A percentile compares a stretch with the other conserved stretches of the same genome.
phyloP scores from a whole-genome alignment of 108 stramenopile species.

The Fistulifera pelliculosa region DNA sequence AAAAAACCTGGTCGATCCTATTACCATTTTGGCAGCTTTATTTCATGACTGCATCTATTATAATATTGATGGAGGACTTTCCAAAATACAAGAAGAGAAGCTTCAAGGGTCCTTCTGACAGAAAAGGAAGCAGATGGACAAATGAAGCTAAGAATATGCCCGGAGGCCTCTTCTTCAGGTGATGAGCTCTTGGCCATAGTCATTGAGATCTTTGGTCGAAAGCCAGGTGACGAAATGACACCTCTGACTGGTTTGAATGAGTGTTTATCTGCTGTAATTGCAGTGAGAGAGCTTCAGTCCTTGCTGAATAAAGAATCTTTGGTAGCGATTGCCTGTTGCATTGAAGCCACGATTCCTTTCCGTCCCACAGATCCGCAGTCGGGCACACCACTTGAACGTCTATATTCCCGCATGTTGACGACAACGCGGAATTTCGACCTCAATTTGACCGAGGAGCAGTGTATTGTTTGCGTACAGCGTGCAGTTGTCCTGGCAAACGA shows the following conservation, averaged over 20 bases:
- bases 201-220: conserved; percentile 31
- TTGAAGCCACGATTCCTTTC: conserved; percentile 58
- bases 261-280: conserved; percentile 38
- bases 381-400: conserved; percentile 23
- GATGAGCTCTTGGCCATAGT: conserved; percentile 26
- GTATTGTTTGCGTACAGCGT: conserved; percentile 29
- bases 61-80: conserved; percentile 36
- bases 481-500: conserved; percentile 26
- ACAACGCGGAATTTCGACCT: conserved; percentile 16
- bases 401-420: conserved; percentile 15
- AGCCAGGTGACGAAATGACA: conserved; percentile 20
- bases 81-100: conserved; percentile 20
- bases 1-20: conserved; percentile 27
- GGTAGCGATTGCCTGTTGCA: conserved; percentile 41
- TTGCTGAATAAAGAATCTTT: conserved; percentile 16
- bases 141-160: too few relatives aligned
- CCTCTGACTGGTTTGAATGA: conserved; percentile 39
- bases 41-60: conserved; percentile 60
- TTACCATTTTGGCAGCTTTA: conserved; percentile 29
- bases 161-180: not conserved
- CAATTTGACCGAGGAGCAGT: conserved; percentile 18
- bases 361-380: conserved; percentile 12
- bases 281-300: conserved; percentile 22
- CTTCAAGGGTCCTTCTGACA: conserved; percentile 16
- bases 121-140: conserved; percentile 4